phyloP scores from a whole-genome alignment of 257 asterid species.

The Nicotiana attenuata region DNA sequence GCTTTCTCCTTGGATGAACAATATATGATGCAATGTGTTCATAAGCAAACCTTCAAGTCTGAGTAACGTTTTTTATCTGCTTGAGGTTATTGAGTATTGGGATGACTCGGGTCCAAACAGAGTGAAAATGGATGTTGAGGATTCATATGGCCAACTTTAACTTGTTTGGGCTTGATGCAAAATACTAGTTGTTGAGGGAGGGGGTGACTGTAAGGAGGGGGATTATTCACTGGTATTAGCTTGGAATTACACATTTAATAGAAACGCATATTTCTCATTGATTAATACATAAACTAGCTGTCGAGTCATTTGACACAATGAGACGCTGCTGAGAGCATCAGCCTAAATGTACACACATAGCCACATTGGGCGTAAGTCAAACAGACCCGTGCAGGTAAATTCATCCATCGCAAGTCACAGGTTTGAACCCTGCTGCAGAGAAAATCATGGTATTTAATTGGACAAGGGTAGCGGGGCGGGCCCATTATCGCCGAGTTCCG shows the following conservation, averaged over 20 bases:
- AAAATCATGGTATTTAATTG: neutral
- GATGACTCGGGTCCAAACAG: neutral
- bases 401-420: neutral
- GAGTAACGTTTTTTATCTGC: neutral
- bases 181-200: neutral
- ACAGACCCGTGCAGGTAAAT: neutral
- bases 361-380: neutral
- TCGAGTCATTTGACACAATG: neutral
- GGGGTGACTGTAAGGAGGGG: neutral
- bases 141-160: neutral
- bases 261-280: neutral
- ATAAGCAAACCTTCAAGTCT: neutral
- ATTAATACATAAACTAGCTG: neutral
- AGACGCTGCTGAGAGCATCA: neutral
- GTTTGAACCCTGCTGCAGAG: neutral
- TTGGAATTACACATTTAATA: neutral
- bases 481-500: neutral
- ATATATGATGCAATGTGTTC: neutral
- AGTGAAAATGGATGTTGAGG: neutral
- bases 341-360: neutral
- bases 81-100: neutral
- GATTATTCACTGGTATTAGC: neutral
- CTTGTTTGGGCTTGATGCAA: constrained; percentile 1
- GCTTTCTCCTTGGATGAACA: neutral
- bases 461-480: neutral